Base-by-base conservation (phyloP, 2,329 filamentous ascomycete species). In the Huntiella bhutanensis region DNA sequence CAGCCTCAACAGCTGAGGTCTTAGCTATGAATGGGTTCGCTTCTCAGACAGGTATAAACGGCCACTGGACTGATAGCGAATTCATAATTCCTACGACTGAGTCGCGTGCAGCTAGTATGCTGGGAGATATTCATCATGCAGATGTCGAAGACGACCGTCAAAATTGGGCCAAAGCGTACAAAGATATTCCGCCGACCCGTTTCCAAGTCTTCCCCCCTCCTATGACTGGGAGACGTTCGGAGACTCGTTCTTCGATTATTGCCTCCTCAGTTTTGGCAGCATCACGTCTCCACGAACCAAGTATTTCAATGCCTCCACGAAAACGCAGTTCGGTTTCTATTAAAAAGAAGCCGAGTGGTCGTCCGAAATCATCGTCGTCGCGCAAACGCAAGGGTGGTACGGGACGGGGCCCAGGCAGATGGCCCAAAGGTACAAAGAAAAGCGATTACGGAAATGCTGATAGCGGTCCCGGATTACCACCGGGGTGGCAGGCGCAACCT, bases 151-250 rank as follows among this genome's bases (percentile, higher is more conserved):
- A 60, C 51, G 44, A 52, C 40, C 55, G 32, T 55, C 58, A 45
- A 49, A 56, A 12, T 45, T 76, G 72, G 72, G 56, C 58, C 8
- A 54, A 58, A 3, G 57, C 64, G 2, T 76, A 77, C 55, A 62
- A 62, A 11, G 60, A 64, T 41, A 80, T 91, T 19, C 81, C 82
- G 2, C 66, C 76, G 0, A 75, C 68, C 1, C 73, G 83, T 33
- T 92, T 85, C 58, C 80, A 86, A 54, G 75, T 91, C 36, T 88
- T 82, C 55, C 84, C 84, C 6, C 73, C 80, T 0, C 62, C 81
- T 6, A 64, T 63, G 8, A 61, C 62, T 1, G 61, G 64, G 44
- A 67, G 72, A 16, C 65, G 71, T 5, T 28, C 22, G 22, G 22
- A 28, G 22, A 28, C 22, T 28, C 22, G 22, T 28, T 28, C 56